Conservation (phyloP, 441 rosid species). For the Sinapis alba region DNA sequence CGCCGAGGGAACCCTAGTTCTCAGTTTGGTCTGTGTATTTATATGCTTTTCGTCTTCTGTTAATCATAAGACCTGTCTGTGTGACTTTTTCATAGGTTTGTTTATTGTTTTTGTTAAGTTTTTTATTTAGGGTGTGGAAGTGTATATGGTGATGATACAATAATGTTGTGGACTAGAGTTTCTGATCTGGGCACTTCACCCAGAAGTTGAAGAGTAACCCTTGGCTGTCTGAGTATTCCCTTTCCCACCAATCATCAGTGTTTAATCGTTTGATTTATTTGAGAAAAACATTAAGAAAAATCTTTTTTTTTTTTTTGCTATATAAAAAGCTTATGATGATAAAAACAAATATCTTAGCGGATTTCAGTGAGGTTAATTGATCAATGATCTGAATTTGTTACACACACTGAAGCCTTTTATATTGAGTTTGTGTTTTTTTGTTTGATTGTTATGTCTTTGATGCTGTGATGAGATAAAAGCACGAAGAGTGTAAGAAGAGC, state of each 20-base stretch:
- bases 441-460: neutral
- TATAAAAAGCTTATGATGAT: conserved; percentile 69
- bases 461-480: conserved; percentile 76
- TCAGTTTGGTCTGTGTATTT: neutral
- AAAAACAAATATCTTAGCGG: conserved; percentile 76
- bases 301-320: neutral
- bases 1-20: neutral
- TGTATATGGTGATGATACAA: conserved; percentile 64
- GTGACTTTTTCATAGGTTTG: neutral
- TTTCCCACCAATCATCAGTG: neutral
- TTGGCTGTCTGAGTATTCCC: conserved; percentile 93
- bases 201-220: conserved; percentile 86
- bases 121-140: neutral
- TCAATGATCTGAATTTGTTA: conserved; percentile 91
- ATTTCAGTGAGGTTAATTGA: conserved; percentile 77
- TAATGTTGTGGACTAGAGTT: conserved; percentile 87
- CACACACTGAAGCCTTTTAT: conserved; percentile 81
- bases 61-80: neutral
- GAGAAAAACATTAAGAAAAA: too few relatives aligned
- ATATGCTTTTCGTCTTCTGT: neutral
- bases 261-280: neutral
- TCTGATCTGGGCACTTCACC: conserved; percentile 59
- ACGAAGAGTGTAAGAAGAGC: conserved; percentile 61
- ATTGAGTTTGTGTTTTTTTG: neutral
- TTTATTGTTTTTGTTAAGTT: neutral